Evolutionary conservation across 2,329 filamentous ascomycete genomes (phyloP).

Genomic region (Fusarium anthophilum): DNA sequence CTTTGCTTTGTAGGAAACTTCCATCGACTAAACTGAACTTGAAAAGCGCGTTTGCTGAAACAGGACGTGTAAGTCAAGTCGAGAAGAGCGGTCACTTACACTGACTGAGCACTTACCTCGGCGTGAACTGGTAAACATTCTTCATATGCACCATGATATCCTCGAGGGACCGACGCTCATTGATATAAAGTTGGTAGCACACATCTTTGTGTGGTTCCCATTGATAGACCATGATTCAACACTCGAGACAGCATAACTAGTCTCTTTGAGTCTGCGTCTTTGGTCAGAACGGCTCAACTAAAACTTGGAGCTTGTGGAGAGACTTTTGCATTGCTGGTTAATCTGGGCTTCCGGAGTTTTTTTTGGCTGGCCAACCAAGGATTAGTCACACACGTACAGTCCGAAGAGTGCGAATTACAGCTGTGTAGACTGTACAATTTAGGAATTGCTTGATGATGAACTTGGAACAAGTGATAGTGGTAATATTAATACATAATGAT

Average conservation of each 20-base stretch:
- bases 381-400: conserved; percentile 17
- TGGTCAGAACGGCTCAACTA: conserved; percentile 36
- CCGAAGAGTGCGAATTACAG: rapidly evolving
- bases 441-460: background rate
- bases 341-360: conserved; percentile 35
- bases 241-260: conserved; percentile 12
- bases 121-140: conserved; percentile 71
- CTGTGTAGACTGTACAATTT: background rate
- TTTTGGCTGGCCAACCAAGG: background rate
- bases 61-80: conserved; percentile 20
- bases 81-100: conserved; percentile 1
- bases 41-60: conserved; percentile 76
- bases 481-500: background rate
- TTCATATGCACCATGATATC: conserved; percentile 80
- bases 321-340: conserved; percentile 43
- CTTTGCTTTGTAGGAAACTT: conserved; percentile 80
- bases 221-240: conserved; percentile 55
- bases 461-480: conserved; percentile 3
- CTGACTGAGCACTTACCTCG: conserved; percentile 54
- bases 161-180: conserved; percentile 76
- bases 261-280: conserved; percentile 36
- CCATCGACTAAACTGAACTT: conserved; percentile 82
- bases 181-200: conserved; percentile 74
- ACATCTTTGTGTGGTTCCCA: conserved; percentile 56
- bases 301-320: conserved; percentile 36